Evolutionary conservation across 2,329 filamentous ascomycete genomes (phyloP).

Genomic region (Didymella exigua): DNA sequence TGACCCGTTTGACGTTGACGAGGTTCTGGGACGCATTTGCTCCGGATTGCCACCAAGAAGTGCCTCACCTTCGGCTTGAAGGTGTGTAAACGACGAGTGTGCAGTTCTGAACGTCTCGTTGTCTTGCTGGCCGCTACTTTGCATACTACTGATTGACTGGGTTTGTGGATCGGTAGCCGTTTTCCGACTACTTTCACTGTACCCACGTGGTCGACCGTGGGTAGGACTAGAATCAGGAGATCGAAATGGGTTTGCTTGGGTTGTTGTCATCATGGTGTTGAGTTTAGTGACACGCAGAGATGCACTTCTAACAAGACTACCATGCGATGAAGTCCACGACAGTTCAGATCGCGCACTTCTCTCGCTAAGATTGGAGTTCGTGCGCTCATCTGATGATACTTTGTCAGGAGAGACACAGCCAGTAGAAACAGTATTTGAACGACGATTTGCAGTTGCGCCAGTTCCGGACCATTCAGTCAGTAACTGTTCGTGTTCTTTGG

Average conservation of each 20-base stretch:
- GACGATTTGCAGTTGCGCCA: slow-evolving; percentile 16
- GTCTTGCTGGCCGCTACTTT: slow-evolving; percentile 46
- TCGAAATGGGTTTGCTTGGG: slow-evolving; percentile 40
- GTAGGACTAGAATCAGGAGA: slow-evolving; percentile 43
- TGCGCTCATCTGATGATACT: slow-evolving; percentile 55
- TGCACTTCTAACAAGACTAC: slow-evolving; percentile 52
- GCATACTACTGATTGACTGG: slow-evolving; percentile 46
- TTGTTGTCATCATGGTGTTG: slow-evolving; percentile 18
- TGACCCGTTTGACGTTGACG: slow-evolving; percentile 37
- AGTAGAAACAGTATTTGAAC: slow-evolving; percentile 27
- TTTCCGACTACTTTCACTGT: slow-evolving; percentile 27
- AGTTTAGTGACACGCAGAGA: slow-evolving; percentile 53
- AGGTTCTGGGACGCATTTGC: slow-evolving; percentile 37
- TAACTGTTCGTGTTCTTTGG: not conserved
- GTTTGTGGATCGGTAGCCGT: slow-evolving; percentile 32
- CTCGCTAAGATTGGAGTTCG: slow-evolving; percentile 62
- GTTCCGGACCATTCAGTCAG: slow-evolving; percentile 23
- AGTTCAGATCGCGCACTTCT: slow-evolving; percentile 53
- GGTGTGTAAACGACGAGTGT: slow-evolving; percentile 55
- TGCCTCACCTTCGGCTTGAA: slow-evolving; percentile 59
- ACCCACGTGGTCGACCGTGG: slow-evolving; percentile 21
- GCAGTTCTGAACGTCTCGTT: slow-evolving; percentile 60
- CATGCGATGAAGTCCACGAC: slow-evolving; percentile 50
- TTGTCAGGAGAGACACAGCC: slow-evolving; percentile 56
- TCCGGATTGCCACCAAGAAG: slow-evolving; percentile 55